Conservation (phyloP, 768 basidiomycete species). For the Mycena vulgaris region DNA sequence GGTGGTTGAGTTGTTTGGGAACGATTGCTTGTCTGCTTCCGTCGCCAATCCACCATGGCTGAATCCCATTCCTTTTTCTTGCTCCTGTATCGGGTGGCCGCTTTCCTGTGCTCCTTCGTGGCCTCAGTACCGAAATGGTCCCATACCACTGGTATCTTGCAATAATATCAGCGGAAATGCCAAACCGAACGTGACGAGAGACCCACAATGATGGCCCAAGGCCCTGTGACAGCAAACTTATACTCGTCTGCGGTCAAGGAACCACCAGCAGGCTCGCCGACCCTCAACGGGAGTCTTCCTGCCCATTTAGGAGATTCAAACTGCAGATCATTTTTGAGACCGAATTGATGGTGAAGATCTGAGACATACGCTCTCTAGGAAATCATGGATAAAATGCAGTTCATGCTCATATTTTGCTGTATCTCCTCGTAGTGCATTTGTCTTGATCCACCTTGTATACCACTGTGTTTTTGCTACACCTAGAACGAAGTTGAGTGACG, state of each 20-base stretch:
- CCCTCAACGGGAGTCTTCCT: constrained; percentile 23
- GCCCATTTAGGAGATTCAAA: constrained; percentile 32
- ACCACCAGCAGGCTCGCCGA: constrained; percentile 37
- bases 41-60: too few species aligned
- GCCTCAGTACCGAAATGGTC: constrained; percentile 10
- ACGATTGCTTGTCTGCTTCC: too few species aligned
- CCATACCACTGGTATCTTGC: constrained; percentile 36
- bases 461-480: constrained; percentile 46
- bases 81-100: too few species aligned
- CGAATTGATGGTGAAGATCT: background rate
- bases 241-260: constrained; percentile 46
- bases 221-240: constrained; percentile 36
- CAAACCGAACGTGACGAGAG: too few species aligned
- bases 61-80: too few species aligned
- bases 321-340: constrained; percentile 20
- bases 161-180: background rate
- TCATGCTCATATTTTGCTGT: constrained; percentile 31
- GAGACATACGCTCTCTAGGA: constrained; percentile 33
- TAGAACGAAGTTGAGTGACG: background rate
- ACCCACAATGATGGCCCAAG: constrained; percentile 38
- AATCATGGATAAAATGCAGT: constrained; percentile 36
- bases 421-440: constrained; percentile 21
- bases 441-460: constrained; percentile 43
- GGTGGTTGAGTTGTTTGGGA: too few species aligned
- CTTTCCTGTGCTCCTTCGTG: background rate